Percentiles rank a stretch among this genome's conserved stretches.
Conservation (phyloP, 768 basidiomycete genomes). For the Baorangia bicolor region DNA sequence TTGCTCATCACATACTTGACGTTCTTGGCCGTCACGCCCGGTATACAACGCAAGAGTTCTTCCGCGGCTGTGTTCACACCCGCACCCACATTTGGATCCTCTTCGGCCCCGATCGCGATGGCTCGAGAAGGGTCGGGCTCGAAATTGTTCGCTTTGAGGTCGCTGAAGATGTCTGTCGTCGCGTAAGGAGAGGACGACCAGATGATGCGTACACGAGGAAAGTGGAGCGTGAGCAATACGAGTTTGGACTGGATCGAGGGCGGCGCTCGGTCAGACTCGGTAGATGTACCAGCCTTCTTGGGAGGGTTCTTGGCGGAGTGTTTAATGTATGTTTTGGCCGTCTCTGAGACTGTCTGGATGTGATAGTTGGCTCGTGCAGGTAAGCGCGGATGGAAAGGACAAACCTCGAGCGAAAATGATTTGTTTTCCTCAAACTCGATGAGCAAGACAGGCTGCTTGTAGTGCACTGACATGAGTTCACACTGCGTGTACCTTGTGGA, state of each 20-base stretch:
- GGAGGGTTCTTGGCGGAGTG: constrained; percentile 53
- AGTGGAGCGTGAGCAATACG: constrained; percentile 82
- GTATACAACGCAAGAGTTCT: constrained; percentile 79
- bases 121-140: constrained; percentile 83
- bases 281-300: constrained; percentile 39
- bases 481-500: constrained; percentile 86
- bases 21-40: constrained; percentile 84
- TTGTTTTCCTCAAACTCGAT: constrained; percentile 99
- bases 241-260: constrained; percentile 87
- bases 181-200: constrained; percentile 97
- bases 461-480: constrained; percentile 94
- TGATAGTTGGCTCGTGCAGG: background rate
- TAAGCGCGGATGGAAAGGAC: constrained; percentile 11
- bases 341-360: constrained; percentile 57
- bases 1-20: constrained; percentile 80
- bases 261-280: constrained; percentile 35
- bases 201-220: constrained; percentile 90
- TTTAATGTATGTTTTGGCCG: constrained; percentile 64
- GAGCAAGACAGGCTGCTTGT: constrained; percentile 88
- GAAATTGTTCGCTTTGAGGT: constrained; percentile 75
- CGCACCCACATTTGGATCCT: constrained; percentile 62
- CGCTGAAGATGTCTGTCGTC: constrained; percentile 88
- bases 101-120: constrained; percentile 77
- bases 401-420: constrained; percentile 84
- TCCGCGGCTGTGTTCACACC: constrained; percentile 75